These are phyloP conservation scores for Kurtzmaniella quercitrusa DNA, from an alignment of 1,139 yeast genomes.

Conservation along the genomic window DNA sequence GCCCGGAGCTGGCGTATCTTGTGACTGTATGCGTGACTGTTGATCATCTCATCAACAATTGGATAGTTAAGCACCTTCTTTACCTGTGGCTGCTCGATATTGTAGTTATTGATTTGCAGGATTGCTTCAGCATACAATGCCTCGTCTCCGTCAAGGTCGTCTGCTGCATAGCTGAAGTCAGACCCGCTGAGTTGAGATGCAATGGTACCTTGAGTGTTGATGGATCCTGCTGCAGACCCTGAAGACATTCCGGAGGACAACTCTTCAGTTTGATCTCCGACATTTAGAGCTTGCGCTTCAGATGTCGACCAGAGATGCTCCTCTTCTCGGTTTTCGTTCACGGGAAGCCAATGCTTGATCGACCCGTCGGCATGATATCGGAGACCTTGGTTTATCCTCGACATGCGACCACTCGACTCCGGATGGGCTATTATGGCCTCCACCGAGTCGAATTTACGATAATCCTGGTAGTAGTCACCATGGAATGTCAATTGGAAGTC, in stretches of 20 bases:
- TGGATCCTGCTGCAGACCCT: not conserved
- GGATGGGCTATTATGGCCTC: slow-evolving; percentile 71
- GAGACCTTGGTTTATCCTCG: slow-evolving; percentile 77
- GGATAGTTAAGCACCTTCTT: slow-evolving; percentile 39
- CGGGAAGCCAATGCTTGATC: slow-evolving; percentile 80
- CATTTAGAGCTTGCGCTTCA: slow-evolving; percentile 2
- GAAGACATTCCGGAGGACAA: no score
- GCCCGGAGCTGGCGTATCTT: slow-evolving; percentile 37
- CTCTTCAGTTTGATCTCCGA: not conserved
- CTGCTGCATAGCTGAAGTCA: slow-evolving; percentile 25
- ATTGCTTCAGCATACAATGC: slow-evolving; percentile 29
- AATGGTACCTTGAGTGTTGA: not conserved
- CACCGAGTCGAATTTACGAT: slow-evolving; percentile 77
- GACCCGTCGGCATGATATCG: slow-evolving; percentile 77
- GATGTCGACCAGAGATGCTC: not conserved
- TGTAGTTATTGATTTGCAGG: slow-evolving; percentile 35
- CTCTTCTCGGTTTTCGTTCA: slow-evolving; percentile 10
- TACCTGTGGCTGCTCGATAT: slow-evolving; percentile 33
- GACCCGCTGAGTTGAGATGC: not conserved
- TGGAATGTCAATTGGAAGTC: slow-evolving; percentile 73
- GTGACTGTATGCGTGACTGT: slow-evolving; percentile 41
- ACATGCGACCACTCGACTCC: slow-evolving; percentile 58
- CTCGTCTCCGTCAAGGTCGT: slow-evolving; percentile 41
- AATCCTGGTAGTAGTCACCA: slow-evolving; percentile 72
- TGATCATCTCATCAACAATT: slow-evolving; percentile 40